These are phyloP conservation scores for Cutaneotrichosporon cavernicola DNA, from an alignment of 1,284 basidiomycete genomes.

Conservation along the genomic window DNA sequence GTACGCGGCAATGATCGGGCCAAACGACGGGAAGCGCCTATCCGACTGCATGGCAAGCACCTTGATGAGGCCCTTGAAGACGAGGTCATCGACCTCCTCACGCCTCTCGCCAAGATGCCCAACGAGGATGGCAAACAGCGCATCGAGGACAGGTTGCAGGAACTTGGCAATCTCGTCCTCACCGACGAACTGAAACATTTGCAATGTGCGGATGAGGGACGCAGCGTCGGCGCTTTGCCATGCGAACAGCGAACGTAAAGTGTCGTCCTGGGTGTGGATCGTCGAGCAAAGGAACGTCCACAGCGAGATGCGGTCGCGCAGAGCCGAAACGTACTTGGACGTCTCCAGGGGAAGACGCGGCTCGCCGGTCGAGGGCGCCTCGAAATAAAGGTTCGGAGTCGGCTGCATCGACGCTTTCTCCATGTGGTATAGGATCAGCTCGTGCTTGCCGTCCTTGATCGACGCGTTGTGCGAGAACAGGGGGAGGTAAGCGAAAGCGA, in stretches of 20 bases:
- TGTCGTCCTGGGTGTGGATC: constrained; percentile 85
- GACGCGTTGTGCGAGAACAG: constrained; percentile 77
- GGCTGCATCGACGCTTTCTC: constrained; percentile 65
- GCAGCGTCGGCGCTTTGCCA: constrained; percentile 73
- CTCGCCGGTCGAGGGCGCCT: constrained; percentile 64
- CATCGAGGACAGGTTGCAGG: constrained; percentile 85
- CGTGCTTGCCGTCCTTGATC: constrained; percentile 87
- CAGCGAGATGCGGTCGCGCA: constrained; percentile 76
- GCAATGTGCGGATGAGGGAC: constrained; percentile 69
- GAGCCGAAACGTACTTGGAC: constrained; percentile 64
- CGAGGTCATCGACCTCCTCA: constrained; percentile 76
- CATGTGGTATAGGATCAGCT: constrained; percentile 75
- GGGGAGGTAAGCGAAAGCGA: constrained; percentile 90
- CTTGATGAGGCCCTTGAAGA: constrained; percentile 87
- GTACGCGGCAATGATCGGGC: constrained; percentile 88
- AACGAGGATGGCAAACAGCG: constrained; percentile 84
- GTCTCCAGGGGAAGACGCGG: constrained; percentile 64
- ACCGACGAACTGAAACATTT: constrained; percentile 86
- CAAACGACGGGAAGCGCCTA: constrained; percentile 93
- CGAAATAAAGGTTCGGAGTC: constrained; percentile 67
- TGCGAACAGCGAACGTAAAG: constrained; percentile 75
- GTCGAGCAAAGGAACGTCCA: constrained; percentile 91
- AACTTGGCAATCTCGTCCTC: constrained; percentile 95
- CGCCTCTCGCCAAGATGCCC: constrained; percentile 66
- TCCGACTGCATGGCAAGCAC: constrained; percentile 89